Evolutionary conservation across 768 basidiomycete genomes (phyloP).

Genomic region (Podaxis pistillaris): DNA sequence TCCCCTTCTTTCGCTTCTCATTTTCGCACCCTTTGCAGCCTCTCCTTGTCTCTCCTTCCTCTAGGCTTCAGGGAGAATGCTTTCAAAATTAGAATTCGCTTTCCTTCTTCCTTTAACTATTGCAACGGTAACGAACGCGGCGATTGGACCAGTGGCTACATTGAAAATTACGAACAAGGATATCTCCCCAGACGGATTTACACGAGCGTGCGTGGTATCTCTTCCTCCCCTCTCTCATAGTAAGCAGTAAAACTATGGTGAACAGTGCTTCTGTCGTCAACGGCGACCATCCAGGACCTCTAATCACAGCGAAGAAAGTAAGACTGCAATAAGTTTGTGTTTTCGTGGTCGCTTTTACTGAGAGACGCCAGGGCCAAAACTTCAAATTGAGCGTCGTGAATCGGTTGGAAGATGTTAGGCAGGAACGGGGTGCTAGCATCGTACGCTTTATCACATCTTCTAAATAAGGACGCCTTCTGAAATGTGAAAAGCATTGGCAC

Average conservation of each 20-base stretch:
- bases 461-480: neutral
- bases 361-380: constrained; percentile 26
- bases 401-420: constrained; percentile 35
- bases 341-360: neutral
- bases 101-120: neutral
- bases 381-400: constrained; percentile 47
- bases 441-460: constrained; percentile 20
- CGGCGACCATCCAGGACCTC: constrained; percentile 28
- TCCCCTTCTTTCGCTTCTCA: neutral
- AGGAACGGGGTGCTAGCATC: constrained; percentile 29
- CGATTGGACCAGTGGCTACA: constrained; percentile 16
- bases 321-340: neutral
- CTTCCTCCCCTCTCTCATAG: neutral
- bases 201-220: constrained; percentile 7
- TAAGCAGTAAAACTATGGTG: neutral
- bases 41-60: neutral
- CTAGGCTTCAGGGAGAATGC: neutral
- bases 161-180: constrained; percentile 22
- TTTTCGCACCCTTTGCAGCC: neutral
- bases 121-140: constrained; percentile 3
- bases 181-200: constrained; percentile 23
- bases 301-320: constrained; percentile 28
- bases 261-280: constrained; percentile 26
- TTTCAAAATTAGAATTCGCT: neutral
- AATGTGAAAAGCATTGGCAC: constrained; percentile 46